Conservation (phyloP, 2,329 filamentous ascomycete species). For the Pestalotiopsis sp. region DNA sequence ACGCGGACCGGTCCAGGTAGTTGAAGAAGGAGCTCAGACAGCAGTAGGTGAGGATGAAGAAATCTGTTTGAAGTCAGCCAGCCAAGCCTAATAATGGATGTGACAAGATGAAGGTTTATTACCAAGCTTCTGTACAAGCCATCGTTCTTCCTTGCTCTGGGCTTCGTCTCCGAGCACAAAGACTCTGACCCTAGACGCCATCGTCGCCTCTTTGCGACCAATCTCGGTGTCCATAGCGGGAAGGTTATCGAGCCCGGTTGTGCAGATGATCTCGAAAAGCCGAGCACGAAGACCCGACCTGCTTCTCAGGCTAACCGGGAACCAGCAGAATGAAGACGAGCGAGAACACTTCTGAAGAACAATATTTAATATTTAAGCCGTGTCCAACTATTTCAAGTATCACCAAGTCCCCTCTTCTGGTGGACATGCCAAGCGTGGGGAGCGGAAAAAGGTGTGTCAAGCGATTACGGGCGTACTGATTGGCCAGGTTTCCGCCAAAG, state of each 20-base stretch:
- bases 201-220: neutral
- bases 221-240: neutral
- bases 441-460: neutral
- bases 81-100: too few species aligned
- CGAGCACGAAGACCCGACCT: too few species aligned
- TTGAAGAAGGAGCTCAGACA: constrained; percentile 37
- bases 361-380: neutral
- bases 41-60: constrained; percentile 36
- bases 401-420: neutral
- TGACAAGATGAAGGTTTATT: neutral
- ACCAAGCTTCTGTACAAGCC: constrained; percentile 31
- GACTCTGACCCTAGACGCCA: neutral
- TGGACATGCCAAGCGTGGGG: constrained; percentile 7
- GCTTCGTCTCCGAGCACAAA: constrained; percentile 13
- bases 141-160: constrained; percentile 23
- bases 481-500: neutral
- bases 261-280: neutral
- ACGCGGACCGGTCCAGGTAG: constrained; percentile 42
- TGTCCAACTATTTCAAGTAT: neutral
- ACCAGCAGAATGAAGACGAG: too few species aligned
- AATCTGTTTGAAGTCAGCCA: constrained; percentile 21
- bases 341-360: neutral
- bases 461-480: neutral
- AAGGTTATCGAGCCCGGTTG: neutral
- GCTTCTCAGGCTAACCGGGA: too few species aligned